phyloP scores from a whole-genome alignment of 176 grass and related monocot genomes.

The Rhipidocladum racemiflorum region DNA sequence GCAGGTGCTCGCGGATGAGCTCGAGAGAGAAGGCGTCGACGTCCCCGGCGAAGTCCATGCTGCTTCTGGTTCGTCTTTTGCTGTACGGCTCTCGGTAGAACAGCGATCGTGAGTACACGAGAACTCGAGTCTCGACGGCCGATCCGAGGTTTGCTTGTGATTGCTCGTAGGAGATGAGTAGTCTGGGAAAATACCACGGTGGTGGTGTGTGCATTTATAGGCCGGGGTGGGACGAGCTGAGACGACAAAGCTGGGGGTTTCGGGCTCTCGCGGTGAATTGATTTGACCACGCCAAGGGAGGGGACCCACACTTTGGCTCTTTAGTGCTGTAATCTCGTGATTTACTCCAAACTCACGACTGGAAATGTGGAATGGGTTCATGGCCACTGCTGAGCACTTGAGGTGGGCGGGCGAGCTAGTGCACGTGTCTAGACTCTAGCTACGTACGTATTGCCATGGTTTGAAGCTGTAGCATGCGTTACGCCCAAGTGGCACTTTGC shows the following conservation, averaged over 20 bases:
- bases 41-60: slow-evolving; percentile 53
- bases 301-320: not conserved
- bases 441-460: too few species aligned
- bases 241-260: not conserved
- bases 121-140: not conserved
- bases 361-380: not conserved
- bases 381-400: not conserved
- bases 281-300: slow-evolving; percentile 7
- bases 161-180: not conserved
- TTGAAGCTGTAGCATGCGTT: too few species aligned
- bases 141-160: not conserved
- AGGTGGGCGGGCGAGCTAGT: too few species aligned
- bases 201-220: slow-evolving; percentile 11
- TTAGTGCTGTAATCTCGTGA: not conserved
- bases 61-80: not conserved
- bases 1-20: slow-evolving; percentile 53
- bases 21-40: slow-evolving; percentile 37
- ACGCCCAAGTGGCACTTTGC: too few species aligned
- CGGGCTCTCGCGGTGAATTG: not conserved
- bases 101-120: not conserved
- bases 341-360: not conserved
- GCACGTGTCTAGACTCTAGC: too few species aligned
- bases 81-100: not conserved
- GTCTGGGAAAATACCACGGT: slow-evolving; percentile 11
- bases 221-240: not conserved